Base-by-base conservation (phyloP, 106 monocot species). In the Amphibolis antarctica region DNA sequence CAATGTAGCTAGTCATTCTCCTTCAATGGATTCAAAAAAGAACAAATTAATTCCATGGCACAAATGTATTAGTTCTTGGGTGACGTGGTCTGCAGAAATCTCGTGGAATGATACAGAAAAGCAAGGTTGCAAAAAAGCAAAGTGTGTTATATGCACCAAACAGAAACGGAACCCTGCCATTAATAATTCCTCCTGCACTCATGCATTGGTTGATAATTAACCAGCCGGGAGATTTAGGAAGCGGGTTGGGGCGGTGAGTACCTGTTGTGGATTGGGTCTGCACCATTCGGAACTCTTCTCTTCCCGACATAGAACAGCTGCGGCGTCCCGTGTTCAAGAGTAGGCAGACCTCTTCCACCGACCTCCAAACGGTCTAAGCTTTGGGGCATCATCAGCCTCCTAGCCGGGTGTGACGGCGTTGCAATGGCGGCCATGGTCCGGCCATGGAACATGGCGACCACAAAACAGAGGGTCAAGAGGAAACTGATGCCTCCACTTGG, bases 211-310 rank as follows among this genome's bases (percentile, higher is more conserved):
- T 58, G 58, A 12, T 58, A 17, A 29, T 18, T 29, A n/a, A 15
- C 28, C 17, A 28, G 56, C 5, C 24, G 18, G 29, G 29, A n/a
- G 14, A 22, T 10, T 12, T 30, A 42, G 61, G 21, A 0, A 44
- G 26, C 24, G n/a, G 12, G 15, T 26, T 24, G 21, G 18, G 29
- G 29, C 15, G 24, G 29, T 28, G 29, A 17, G 30, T 14, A 73
- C 73, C 73, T 65, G 66, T 73, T 73, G 66, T 73, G 73, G 49
- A 73, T 73, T 44, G 73, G 73, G 17, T 73, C 73, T 23, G 73
- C 66, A 18, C 73, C 73, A 64, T 73, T 73, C 12, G 73, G 73
- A 58, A 73, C 66, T 27, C 66, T 73, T 27, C 73, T 73, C 65
- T 59, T 73, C 66, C 73, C 66, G 44, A 66, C 65, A 27, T 73